Conservation (phyloP, 176 grass and related monocot species). For the Carex kokanica region DNA sequence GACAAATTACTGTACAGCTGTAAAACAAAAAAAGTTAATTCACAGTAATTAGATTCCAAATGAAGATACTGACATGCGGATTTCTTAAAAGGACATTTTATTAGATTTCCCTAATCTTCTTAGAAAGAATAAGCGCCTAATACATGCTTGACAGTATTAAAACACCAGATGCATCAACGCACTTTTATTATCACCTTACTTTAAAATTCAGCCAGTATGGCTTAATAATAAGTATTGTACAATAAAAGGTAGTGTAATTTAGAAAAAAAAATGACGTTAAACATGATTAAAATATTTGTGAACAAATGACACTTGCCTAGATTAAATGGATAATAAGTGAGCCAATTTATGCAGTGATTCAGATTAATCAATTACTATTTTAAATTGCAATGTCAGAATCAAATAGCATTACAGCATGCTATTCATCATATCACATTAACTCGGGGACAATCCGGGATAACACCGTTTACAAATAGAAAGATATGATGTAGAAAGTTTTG, state of each 20-base stretch:
- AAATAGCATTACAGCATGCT: neutral
- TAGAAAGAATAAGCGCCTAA: neutral
- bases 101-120: neutral
- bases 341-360: neutral
- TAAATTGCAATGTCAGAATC: neutral
- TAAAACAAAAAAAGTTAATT: neutral
- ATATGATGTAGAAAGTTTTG: neutral
- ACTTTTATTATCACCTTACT: neutral
- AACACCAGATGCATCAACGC: neutral
- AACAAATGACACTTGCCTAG: neutral
- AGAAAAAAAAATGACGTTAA: neutral
- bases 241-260: neutral
- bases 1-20: neutral
- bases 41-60: neutral
- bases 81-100: slow-evolving; percentile 1
- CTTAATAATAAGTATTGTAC: neutral
- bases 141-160: neutral
- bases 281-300: neutral
- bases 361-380: slow-evolving; percentile 3
- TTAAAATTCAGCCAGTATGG: neutral
- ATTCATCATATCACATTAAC: neutral
- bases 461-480: neutral
- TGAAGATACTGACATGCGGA: neutral
- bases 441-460: neutral
- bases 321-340: neutral